These are phyloP conservation scores for Aspergillus hancockii DNA, from an alignment of 495 filamentous ascomycete species.

Conservation along the genomic window DNA sequence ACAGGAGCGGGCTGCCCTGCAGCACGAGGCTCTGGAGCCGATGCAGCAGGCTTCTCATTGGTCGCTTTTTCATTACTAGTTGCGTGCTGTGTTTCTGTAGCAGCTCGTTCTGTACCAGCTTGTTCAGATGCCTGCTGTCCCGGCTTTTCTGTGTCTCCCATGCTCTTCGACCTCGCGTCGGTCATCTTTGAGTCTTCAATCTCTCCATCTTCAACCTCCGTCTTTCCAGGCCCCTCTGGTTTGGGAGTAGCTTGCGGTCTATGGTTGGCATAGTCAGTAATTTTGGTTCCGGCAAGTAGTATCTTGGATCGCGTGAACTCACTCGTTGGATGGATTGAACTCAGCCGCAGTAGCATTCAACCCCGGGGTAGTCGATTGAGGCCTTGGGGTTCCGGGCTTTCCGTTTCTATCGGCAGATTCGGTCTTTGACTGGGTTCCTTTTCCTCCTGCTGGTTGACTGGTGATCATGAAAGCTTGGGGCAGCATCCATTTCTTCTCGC, in stretches of 20 bases:
- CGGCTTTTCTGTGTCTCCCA: constrained; percentile 13
- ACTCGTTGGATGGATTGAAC: constrained; percentile 49
- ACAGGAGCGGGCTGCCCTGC: constrained; percentile 14
- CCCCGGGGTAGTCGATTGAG: constrained; percentile 36
- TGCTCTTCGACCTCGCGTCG: constrained; percentile 28
- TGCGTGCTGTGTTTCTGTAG: constrained; percentile 13
- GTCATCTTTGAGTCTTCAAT: constrained; percentile 66
- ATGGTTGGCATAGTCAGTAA: constrained; percentile 19
- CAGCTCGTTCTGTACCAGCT: constrained; percentile 11
- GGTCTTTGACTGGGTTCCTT: constrained; percentile 12
- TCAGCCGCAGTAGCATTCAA: constrained; percentile 51
- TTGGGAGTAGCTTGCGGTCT: constrained; percentile 36
- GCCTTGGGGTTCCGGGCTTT: constrained; percentile 40
- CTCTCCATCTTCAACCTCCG: constrained; percentile 78
- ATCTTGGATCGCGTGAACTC: constrained; percentile 28
- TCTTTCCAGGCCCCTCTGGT: constrained; percentile 28
- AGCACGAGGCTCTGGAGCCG: constrained; percentile 10
- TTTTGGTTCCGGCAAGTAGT: neutral
- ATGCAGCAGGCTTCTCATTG: constrained; percentile 18
- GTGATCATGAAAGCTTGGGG: constrained; percentile 70
- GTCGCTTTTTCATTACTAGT: constrained; percentile 16
- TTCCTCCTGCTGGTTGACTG: constrained; percentile 18
- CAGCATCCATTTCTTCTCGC: constrained; percentile 80
- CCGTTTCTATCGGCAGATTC: constrained; percentile 28
- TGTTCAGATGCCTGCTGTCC: constrained; percentile 12